phyloP scores from a whole-genome alignment of 306 rosid genomes.

The Lablab purpureus region DNA sequence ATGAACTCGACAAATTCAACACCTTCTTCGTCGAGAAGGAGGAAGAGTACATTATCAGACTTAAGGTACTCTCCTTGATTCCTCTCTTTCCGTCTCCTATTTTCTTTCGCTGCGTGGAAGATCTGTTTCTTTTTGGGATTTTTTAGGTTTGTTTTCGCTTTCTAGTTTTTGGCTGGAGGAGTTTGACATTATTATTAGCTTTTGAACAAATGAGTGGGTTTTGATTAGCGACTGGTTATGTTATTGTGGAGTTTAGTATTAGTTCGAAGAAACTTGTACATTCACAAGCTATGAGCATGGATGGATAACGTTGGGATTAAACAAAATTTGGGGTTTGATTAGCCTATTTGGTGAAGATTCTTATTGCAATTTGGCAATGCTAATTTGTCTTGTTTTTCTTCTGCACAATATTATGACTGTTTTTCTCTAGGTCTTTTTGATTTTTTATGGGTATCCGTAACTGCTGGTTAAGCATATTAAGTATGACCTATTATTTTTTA shows the following conservation, averaged over 20 bases:
- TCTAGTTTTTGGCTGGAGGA: background rate
- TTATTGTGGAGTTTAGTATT: constrained; percentile 3
- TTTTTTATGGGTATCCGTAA: constrained; percentile 10
- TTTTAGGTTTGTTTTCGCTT: background rate
- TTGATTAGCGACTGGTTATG: background rate
- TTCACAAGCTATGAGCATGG: background rate
- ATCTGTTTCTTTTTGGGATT: background rate
- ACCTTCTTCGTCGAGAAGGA: constrained; percentile 92
- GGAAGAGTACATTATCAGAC: constrained; percentile 89
- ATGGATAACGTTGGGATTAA: background rate
- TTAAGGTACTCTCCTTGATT: constrained; percentile 67
- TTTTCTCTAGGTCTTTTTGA: background rate
- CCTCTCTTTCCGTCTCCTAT: background rate
- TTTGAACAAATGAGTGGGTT: background rate
- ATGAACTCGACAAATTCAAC: constrained; percentile 94
- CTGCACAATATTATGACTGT: background rate
- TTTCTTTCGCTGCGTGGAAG: background rate
- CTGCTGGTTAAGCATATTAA: background rate
- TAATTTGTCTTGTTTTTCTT: constrained; percentile 15
- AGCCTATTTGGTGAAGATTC: background rate
- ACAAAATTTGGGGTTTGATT: background rate
- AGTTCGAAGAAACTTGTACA: background rate
- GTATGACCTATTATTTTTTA: background rate
- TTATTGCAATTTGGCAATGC: constrained; percentile 30
- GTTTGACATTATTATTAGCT: background rate